Conservation (phyloP, 306 rosid species). For the cucumber (Cucumis sativus) region Cucumber_9930_V3 NC_026657.2:6597001-6597500, state of each 20-base stretch:
- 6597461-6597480: slow-evolving; percentile 50
- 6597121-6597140: not conserved
- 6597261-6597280: too few species aligned
- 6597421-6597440: slow-evolving; percentile 76
- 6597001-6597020: not conserved
- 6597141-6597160: not conserved
- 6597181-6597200: not conserved
- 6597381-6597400: not conserved
- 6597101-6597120: not conserved
- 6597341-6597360: not conserved
- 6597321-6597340: not conserved
- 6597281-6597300: too few species aligned
- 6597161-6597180: not conserved
- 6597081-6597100: not conserved
- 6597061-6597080: not conserved
- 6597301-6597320: not conserved
- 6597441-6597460: slow-evolving; percentile 76
- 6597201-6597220: not conserved
- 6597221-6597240: not conserved
- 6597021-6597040: not conserved
- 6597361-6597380: not conserved
- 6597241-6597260: not conserved
- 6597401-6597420: not conserved
- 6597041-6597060: too few species aligned
- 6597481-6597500: slow-evolving; percentile 31